These are phyloP conservation scores for Podaxis carcinomalis DNA, from an alignment of 768 basidiomycete genomes.

Conservation along the genomic window DNA sequence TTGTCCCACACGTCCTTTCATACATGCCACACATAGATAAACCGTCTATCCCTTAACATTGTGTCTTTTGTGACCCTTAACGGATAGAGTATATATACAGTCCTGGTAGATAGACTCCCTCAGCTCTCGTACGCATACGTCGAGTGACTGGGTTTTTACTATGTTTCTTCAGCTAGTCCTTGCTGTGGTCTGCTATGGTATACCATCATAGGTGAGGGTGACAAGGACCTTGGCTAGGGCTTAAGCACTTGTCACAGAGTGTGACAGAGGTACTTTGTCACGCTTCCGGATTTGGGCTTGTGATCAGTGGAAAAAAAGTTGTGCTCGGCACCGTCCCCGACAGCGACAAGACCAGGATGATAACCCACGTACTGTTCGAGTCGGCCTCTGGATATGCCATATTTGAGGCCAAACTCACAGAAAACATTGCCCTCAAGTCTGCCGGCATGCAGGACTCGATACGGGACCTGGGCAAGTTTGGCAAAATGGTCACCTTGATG, in stretches of 20 bases:
- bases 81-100: no score
- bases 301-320: slow-evolving; percentile 7
- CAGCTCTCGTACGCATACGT: no score
- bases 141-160: no score
- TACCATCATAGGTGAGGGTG: no score
- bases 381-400: slow-evolving; percentile 92
- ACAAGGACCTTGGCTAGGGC: no score
- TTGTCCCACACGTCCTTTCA: no score
- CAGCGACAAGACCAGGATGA: slow-evolving; percentile 35
- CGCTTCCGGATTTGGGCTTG: background rate
- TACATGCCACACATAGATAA: no score
- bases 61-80: no score
- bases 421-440: slow-evolving; percentile 82
- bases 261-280: background rate
- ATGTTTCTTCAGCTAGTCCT: no score
- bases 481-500: slow-evolving; percentile 85
- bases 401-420: slow-evolving; percentile 81
- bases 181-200: no score
- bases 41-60: no score
- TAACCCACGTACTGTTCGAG: slow-evolving; percentile 90
- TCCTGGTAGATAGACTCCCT: no score
- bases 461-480: slow-evolving; percentile 81
- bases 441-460: slow-evolving; percentile 82
- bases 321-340: background rate
- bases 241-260: background rate